Percentiles rank a stretch among this genome's conserved stretches.
Conservation (phyloP, 371 early-diverging fungal genomes). For the Chytridium lagenaria region DNA sequence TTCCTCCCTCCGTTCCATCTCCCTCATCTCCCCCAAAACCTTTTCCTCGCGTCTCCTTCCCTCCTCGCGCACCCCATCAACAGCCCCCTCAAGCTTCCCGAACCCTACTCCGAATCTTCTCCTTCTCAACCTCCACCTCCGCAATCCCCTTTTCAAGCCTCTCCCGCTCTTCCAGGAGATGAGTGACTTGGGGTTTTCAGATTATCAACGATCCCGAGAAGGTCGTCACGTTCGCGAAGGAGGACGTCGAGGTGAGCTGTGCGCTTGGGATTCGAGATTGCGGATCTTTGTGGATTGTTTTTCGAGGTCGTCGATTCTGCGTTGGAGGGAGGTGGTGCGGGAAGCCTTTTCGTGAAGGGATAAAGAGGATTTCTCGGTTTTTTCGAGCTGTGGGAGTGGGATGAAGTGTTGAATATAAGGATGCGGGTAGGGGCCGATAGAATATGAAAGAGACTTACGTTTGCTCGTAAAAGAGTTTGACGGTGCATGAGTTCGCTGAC, state of each 20-base stretch:
- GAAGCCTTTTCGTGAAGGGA: conserved; percentile 30
- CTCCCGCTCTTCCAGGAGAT: neutral
- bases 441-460: conserved; percentile 20
- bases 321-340: conserved; percentile 6
- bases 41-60: neutral
- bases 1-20: conserved; percentile 5
- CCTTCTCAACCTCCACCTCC: neutral
- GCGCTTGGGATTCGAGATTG: conserved; percentile 25
- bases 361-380: conserved; percentile 38
- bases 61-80: conserved; percentile 6
- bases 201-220: conserved; percentile 10
- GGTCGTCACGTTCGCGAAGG: conserved; percentile 23
- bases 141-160: neutral
- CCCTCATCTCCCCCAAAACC: neutral
- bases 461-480: conserved; percentile 25
- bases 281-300: conserved; percentile 24
- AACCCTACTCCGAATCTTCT: neutral
- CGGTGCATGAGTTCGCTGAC: conserved; percentile 29
- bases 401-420: neutral
- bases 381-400: conserved; percentile 34
- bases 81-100: neutral
- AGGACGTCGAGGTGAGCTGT: conserved; percentile 25
- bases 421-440: neutral
- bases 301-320: conserved; percentile 28
- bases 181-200: conserved; percentile 20